Evolutionary conservation across 257 asterid species (phyloP), one percentile per base, ranked within the genome.

Genomic region (Osmanthus fragrans): DNA sequence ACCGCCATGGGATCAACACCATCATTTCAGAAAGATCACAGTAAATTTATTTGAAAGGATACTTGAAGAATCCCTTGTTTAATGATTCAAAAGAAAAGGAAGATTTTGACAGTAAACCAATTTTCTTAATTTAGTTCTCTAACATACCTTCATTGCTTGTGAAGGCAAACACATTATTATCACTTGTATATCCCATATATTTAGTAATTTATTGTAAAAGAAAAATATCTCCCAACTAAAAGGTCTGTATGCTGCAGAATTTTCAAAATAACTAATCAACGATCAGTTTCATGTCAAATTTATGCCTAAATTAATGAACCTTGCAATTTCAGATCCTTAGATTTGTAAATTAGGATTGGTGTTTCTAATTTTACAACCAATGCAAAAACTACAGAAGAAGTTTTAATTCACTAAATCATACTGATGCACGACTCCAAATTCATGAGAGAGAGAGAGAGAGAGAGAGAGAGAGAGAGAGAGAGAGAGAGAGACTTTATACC

Each of bases 401-500:
- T 45, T 21, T 23, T 25, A 51, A 71, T 33, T n/a, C 19, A 30
- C 11, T 7, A 65, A 49, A 45, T 39, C 69, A 54, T 25, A 7
- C 45, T 36, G 71, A 72, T 58, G 78, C 70, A 42, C 39, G 21
- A 51, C 13, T 37, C 15, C 16, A 16, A 71, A 74, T 74, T 21
- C 84, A 39, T 21, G n/a, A n/a, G n/a, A n/a, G n/a, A n/a, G n/a
- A n/a, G n/a, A n/a, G n/a, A n/a, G n/a, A n/a, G n/a, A n/a, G n/a
- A n/a, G n/a, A n/a, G n/a, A n/a, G n/a, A n/a, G 78, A 9, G 77
- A 5, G 25, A 68, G 67, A 16, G 72, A 67, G 73, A 71, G 80
- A 72, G 78, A 36, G 39, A 21, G 76, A 39, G 67, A 75, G 77
- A 60, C 42, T 69, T 71, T 16, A 70, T 87, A 94, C 98, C 99